A percentile compares a stretch with the other conserved stretches of the same genome.
phyloP scores from a whole-genome alignment of 140 eudicot genomes.

The Ambrosia hybrid region DNA sequence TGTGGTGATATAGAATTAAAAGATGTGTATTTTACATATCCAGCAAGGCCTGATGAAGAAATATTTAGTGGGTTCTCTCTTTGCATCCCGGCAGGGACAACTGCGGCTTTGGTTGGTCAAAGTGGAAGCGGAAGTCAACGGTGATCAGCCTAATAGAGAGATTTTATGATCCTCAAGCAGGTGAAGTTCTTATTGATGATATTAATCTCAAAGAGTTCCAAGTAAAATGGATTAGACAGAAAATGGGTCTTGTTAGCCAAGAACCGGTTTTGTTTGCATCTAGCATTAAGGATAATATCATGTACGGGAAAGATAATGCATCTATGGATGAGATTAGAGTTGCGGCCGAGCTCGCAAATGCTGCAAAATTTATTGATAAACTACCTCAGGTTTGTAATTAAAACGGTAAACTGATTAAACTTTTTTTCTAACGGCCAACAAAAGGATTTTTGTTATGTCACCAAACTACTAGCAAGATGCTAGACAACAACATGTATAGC shows the following conservation, averaged over 20 bases:
- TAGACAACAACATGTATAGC: no score
- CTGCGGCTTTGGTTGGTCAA: constrained; percentile 93
- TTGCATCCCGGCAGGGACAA: constrained; percentile 60
- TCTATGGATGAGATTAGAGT: constrained; percentile 69
- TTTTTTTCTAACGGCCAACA: no score
- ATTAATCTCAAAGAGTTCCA: constrained; percentile 73
- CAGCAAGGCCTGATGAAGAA: constrained; percentile 74
- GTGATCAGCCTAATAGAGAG: constrained; percentile 82
- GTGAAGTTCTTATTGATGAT: constrained; percentile 76
- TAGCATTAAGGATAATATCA: constrained; percentile 85
- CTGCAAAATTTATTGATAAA: constrained; percentile 43
- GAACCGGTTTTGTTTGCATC: no score
- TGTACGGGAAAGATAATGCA: constrained; percentile 77
- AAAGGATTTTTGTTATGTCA: no score
- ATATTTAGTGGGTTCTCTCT: constrained; percentile 78
- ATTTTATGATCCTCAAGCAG: constrained; percentile 85
- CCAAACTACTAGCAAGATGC: no score
- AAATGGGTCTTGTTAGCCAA: constrained; percentile 92
- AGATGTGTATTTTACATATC: constrained; percentile 77
- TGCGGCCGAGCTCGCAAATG: constrained; percentile 95
- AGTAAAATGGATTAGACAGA: constrained; percentile 80
- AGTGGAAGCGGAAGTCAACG: constrained; percentile 94
- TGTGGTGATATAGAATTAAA: constrained; percentile 74
- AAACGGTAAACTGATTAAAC: no score
- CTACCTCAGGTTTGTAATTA: no score